Percentiles rank a stretch among this genome's conserved stretches.
phyloP scores from a whole-genome alignment of 768 basidiomycete species.

The Leccinum fibrillosum region DNA sequence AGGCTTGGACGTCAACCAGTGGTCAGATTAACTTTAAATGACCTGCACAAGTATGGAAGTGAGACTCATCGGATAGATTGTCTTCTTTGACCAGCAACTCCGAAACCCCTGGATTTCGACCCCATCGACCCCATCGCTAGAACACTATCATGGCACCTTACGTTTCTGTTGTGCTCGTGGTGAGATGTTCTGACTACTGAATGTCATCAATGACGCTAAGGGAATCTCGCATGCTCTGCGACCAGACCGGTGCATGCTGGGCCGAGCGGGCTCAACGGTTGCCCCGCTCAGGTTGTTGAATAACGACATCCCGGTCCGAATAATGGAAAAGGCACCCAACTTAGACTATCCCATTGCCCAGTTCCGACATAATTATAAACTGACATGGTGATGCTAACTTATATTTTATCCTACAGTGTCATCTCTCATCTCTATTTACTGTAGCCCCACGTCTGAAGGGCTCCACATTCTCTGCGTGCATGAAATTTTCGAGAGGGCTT shows the following conservation, averaged over 20 bases:
- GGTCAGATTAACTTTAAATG: too few relatives aligned
- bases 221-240: neutral
- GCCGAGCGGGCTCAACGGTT: conserved; percentile 27
- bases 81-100: too few relatives aligned
- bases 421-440: neutral
- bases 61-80: too few relatives aligned
- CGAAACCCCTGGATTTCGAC: neutral
- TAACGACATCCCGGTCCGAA: conserved; percentile 43
- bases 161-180: conserved; percentile 16
- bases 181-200: neutral
- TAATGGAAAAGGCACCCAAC: conserved; percentile 41
- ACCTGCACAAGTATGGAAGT: too few relatives aligned
- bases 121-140: too few relatives aligned
- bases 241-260: conserved; percentile 25
- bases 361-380: neutral
- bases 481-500: conserved; percentile 34
- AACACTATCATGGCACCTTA: too few relatives aligned
- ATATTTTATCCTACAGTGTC: too few relatives aligned
- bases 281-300: conserved; percentile 34
- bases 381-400: too few relatives aligned
- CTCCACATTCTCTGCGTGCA: conserved; percentile 40
- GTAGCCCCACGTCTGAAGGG: conserved; percentile 38
- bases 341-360: conserved; percentile 31
- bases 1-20: too few relatives aligned
- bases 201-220: neutral